A percentile compares a stretch with the other conserved stretches of the same genome.
These are phyloP conservation scores for Fusarium udum DNA, from an alignment of 2,329 filamentous ascomycete genomes.

Conservation along the genomic window DNA sequence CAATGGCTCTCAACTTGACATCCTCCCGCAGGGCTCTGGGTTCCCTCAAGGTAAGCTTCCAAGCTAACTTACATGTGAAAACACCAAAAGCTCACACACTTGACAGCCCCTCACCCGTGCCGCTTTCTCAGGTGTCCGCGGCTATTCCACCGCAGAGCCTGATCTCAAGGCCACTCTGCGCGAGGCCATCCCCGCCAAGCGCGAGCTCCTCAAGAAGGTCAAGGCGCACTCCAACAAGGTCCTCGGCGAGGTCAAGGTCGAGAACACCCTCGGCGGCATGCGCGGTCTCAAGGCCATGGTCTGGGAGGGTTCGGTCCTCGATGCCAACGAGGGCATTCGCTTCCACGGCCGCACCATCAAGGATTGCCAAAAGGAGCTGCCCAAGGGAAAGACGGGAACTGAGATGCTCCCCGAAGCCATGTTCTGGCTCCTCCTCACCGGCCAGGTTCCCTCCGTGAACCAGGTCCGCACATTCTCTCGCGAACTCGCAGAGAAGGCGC, in stretches of 20 bases:
- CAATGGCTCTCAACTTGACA: conserved; percentile 73
- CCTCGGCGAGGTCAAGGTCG: conserved; percentile 91
- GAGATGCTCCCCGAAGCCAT: conserved; percentile 99
- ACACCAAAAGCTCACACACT: not conserved
- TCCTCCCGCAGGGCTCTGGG: conserved; percentile 70
- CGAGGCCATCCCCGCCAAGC: conserved; percentile 87
- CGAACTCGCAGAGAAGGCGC: conserved; percentile 86
- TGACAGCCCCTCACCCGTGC: conserved; percentile 46
- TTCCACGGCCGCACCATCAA: conserved; percentile 99
- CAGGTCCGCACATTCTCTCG: conserved; percentile 86
- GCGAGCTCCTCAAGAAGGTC: conserved; percentile 92
- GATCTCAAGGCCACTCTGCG: conserved; percentile 90
- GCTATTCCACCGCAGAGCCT: conserved; percentile 82
- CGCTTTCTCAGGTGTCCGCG: conserved; percentile 54
- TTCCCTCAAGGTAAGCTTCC: conserved; percentile 67
- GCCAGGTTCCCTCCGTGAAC: conserved; percentile 82
- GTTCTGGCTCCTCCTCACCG: conserved; percentile 98
- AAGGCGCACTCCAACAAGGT: conserved; percentile 85
- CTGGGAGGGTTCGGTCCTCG: conserved; percentile 97
- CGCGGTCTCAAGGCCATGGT: conserved; percentile 97
- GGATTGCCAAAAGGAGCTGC: conserved; percentile 92
- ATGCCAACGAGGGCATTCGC: conserved; percentile 95
- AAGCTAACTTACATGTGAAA: conserved; percentile 7
- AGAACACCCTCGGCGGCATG: conserved; percentile 96
- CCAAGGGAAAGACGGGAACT: conserved; percentile 89